A percentile compares a stretch with the other conserved stretches of the same genome.
Conservation (phyloP, 176 grass and related monocot species). For the Phragmites australis region DNA sequence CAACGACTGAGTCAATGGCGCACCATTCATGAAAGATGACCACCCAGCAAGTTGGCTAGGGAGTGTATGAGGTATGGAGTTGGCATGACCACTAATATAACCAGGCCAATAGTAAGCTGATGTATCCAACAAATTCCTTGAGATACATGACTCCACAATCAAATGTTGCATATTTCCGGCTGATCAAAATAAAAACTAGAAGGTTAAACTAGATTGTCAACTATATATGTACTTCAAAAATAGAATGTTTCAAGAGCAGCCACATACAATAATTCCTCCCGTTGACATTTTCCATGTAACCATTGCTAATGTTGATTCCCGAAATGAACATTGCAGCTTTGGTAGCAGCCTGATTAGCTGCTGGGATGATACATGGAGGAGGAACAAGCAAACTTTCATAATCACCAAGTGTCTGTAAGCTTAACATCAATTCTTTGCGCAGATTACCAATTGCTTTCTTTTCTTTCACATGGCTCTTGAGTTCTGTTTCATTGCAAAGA, state of each 20-base stretch:
- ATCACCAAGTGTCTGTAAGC: constrained; percentile 79
- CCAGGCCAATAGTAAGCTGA: constrained; percentile 90
- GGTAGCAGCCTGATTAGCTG: constrained; percentile 82
- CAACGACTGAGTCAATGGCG: constrained; percentile 67
- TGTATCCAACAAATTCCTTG: constrained; percentile 82
- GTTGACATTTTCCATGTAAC: constrained; percentile 59
- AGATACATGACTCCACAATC: constrained; percentile 97
- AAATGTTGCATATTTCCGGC: constrained; percentile 95
- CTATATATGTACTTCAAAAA: constrained; percentile 15
- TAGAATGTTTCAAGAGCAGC: constrained; percentile 36
- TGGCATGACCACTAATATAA: constrained; percentile 66
- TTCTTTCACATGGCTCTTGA: constrained; percentile 46
- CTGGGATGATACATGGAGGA: constrained; percentile 67
- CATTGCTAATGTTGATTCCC: constrained; percentile 58
- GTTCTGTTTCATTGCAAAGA: constrained; percentile 39
- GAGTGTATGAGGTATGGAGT: constrained; percentile 58
- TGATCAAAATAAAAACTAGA: constrained; percentile 51
- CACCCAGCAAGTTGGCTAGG: constrained; percentile 78
- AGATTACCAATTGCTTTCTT: constrained; percentile 39
- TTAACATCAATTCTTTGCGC: constrained; percentile 72
- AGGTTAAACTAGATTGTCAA: constrained; percentile 18
- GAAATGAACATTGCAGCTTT: constrained; percentile 87
- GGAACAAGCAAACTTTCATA: constrained; percentile 88
- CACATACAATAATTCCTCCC: constrained; percentile 68
- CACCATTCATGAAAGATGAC: constrained; percentile 86